Base-by-base conservation (phyloP, 1,284 basidiomycete species). In the Melanopsichium pennsylvanicum region DNA sequence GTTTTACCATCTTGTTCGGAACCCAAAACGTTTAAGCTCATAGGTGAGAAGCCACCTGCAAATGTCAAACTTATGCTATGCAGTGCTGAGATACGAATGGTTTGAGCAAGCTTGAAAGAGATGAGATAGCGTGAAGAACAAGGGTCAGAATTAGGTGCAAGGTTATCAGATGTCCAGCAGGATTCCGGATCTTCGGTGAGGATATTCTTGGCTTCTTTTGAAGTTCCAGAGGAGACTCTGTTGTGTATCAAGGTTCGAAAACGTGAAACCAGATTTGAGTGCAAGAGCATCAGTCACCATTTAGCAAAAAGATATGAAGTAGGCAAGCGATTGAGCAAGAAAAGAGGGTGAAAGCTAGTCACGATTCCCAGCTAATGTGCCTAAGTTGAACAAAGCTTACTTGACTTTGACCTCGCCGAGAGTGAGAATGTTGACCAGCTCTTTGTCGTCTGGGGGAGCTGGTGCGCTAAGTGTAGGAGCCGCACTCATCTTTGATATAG, bases 81-180 rank as follows among this genome's bases (percentile, higher is more conserved):
- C 29, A 70, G 42, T 2, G 27, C 6, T 1, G 16, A 3, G 0
- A 52, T 15, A 12, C 35, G 6, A 18, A 60, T 12, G 0, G 52
- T 35, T 2, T 32, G 12, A 2, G 29, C 16, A 1, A 70, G 39
- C 23, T 70, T 64, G 43, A 70, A 70, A 2, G 61, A 41, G 41
- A 70, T 26, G 11, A 21, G 19, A 12, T 56, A 49, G 23, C 21
- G 38, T 2, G 50, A 34, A 0, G 50, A 21, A 13, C 38, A 35
- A 15, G 61, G 48, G 15, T 64, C 52, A 33, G 38, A 41, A 38
- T 56, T 57, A 27, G 67, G 61, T 8, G 61, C 16, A 11, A 60
- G 47, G n/a, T 61, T 57, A 31, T 64, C 70, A 6, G 60, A 63
- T 18, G 59, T 64, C 70, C 70, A 72, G 37, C 64, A 69, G 13